Evolutionary conservation across 2,329 filamentous ascomycete genomes (phyloP).

Genomic region (Phyllosticta capitalensis): DNA sequence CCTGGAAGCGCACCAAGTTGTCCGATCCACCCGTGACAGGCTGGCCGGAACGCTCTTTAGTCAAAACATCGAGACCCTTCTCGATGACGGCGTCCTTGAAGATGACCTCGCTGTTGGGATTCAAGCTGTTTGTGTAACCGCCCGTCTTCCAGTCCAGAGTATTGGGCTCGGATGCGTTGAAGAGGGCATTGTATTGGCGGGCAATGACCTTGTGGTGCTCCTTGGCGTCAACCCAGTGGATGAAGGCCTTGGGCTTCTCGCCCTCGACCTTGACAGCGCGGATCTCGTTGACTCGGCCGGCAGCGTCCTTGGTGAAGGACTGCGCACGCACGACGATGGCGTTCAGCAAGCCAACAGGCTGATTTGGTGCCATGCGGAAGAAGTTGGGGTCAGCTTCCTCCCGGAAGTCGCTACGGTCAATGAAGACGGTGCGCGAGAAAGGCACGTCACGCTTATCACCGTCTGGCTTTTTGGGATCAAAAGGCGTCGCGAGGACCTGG

Average conservation of each 20-base stretch:
- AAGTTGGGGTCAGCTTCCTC: constrained; percentile 63
- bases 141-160: constrained; percentile 57
- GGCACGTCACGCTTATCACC: constrained; percentile 53
- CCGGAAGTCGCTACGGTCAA: constrained; percentile 71
- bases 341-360: constrained; percentile 65
- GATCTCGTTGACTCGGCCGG: constrained; percentile 57
- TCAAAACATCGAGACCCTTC: constrained; percentile 70
- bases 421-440: constrained; percentile 73
- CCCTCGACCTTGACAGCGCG: constrained; percentile 56
- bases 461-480: constrained; percentile 68
- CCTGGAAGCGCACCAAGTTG: constrained; percentile 73
- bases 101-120: constrained; percentile 73
- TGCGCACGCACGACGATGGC: constrained; percentile 59
- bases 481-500: constrained; percentile 61
- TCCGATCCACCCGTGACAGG: constrained; percentile 42
- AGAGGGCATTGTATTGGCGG: constrained; percentile 71
- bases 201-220: constrained; percentile 52
- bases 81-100: constrained; percentile 73
- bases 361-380: constrained; percentile 67
- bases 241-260: constrained; percentile 61
- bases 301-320: constrained; percentile 57
- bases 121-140: constrained; percentile 76
- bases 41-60: constrained; percentile 57
- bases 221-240: constrained; percentile 78
- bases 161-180: constrained; percentile 77